Evolutionary conservation across 495 filamentous ascomycete species (phyloP).

Genomic region (Xylaria nigripes): DNA sequence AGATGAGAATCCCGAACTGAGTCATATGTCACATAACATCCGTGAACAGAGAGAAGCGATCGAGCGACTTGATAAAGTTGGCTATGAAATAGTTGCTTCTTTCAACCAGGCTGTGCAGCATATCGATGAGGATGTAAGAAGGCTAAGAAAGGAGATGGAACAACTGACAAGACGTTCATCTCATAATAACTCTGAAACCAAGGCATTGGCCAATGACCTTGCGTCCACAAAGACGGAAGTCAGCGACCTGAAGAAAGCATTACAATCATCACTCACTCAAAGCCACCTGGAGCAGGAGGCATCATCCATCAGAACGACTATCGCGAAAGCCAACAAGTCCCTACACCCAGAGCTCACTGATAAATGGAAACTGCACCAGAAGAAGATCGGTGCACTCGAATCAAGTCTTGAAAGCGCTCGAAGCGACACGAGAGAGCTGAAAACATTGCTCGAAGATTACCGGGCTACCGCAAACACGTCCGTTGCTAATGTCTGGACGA

Average conservation of each 20-base stretch:
- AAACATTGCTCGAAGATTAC: constrained; percentile 2
- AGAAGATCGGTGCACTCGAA: constrained; percentile 1
- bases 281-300: constrained; percentile 12
- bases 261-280: constrained; percentile 6
- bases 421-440: not conserved
- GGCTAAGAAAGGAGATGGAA: constrained; percentile 14
- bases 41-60: constrained; percentile 26
- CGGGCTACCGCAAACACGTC: constrained; percentile 1
- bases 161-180: constrained; percentile 12
- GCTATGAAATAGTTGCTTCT: constrained; percentile 25
- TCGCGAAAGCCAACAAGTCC: constrained; percentile 2
- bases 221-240: constrained; percentile 17
- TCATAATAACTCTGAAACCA: not conserved
- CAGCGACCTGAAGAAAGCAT: constrained; percentile 6
- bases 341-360: not conserved
- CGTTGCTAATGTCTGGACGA: constrained; percentile 1
- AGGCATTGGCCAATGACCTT: constrained; percentile 14
- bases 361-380: constrained; percentile 5
- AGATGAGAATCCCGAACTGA: not conserved
- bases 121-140: constrained; percentile 20
- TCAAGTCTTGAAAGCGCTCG: not conserved
- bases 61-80: constrained; percentile 26
- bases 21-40: constrained; percentile 13
- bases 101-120: constrained; percentile 23
- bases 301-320: not conserved